phyloP scores from a whole-genome alignment of 2,329 filamentous ascomycete genomes.

The Drechslera avenae region DNA sequence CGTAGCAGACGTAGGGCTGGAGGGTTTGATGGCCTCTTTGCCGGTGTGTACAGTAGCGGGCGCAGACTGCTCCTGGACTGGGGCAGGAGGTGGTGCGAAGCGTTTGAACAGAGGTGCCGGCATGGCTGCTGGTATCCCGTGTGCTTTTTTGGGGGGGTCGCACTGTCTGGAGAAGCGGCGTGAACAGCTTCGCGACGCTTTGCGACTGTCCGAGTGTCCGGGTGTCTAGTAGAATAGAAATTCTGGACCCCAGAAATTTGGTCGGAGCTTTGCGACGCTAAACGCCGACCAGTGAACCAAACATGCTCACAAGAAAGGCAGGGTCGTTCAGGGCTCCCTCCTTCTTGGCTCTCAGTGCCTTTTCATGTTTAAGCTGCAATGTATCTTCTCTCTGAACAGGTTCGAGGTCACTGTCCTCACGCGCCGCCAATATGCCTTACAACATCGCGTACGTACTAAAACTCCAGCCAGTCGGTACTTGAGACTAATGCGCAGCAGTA shows the following conservation, averaged over 20 bases:
- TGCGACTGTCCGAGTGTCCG: conserved; percentile 1
- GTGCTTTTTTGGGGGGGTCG: neutral
- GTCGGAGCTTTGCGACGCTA: conserved; percentile 26
- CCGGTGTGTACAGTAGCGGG: neutral
- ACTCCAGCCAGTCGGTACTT: neutral
- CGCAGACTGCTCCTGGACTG: conserved; percentile 11
- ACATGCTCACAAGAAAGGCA: neutral
- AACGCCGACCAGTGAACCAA: conserved; percentile 33
- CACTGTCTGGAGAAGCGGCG: neutral
- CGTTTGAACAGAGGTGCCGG: conserved; percentile 54
- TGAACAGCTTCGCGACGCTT: neutral
- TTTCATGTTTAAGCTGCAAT: conserved; percentile 31
- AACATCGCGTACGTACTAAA: conserved; percentile 66
- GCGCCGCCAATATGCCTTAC: conserved; percentile 62
- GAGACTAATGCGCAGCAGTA: conserved; percentile 54
- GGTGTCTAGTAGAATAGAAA: conserved; percentile 17
- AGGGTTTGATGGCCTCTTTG: neutral
- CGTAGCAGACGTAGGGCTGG: conserved; percentile 3
- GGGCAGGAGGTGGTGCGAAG: conserved; percentile 50
- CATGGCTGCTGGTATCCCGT: conserved; percentile 55
- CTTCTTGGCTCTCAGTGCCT: conserved; percentile 3
- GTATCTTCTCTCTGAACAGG: conserved; percentile 15
- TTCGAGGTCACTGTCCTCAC: conserved; percentile 30
- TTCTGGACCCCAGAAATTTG: conserved; percentile 32
- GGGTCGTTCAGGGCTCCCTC: neutral